Evolutionary conservation across 805 yeast genomes (phyloP).

Genomic region (Wickerhamomyces rabaulensis): DNA sequence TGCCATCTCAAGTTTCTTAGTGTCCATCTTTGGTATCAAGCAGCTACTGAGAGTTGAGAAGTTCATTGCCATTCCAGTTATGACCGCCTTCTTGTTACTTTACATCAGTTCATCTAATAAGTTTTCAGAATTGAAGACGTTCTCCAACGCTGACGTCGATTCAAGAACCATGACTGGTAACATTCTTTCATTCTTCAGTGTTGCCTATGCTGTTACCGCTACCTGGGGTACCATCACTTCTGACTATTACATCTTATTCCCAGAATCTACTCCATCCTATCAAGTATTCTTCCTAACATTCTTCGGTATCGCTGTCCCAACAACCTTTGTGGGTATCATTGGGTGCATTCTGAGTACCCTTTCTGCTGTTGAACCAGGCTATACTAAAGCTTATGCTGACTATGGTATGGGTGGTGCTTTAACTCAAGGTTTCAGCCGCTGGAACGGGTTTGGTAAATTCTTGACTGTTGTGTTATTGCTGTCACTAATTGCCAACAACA

Average conservation of each 20-base stretch:
- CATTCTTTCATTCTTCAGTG: slow-evolving; percentile 65
- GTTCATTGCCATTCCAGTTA: slow-evolving; percentile 61
- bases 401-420: slow-evolving; percentile 76
- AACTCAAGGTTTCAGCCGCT: slow-evolving; percentile 55
- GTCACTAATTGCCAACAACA: slow-evolving; percentile 76
- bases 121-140: slow-evolving; percentile 29
- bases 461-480: slow-evolving; percentile 63
- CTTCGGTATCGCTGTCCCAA: slow-evolving; percentile 62
- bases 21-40: slow-evolving; percentile 76
- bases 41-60: slow-evolving; percentile 66
- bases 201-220: slow-evolving; percentile 72
- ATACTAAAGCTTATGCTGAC: slow-evolving; percentile 49
- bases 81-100: slow-evolving; percentile 59
- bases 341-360: slow-evolving; percentile 68
- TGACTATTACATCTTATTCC: slow-evolving; percentile 79
- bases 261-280: slow-evolving; percentile 57
- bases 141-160: slow-evolving; percentile 27
- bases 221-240: slow-evolving; percentile 89
- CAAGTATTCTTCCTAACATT: slow-evolving; percentile 58
- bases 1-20: slow-evolving; percentile 53
- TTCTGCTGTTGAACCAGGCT: slow-evolving; percentile 50
- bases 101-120: slow-evolving; percentile 55
- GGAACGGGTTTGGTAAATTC: slow-evolving; percentile 78
- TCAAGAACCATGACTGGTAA: slow-evolving; percentile 51
- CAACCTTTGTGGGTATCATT: slow-evolving; percentile 69